Conservation (phyloP, 768 basidiomycete genomes). For the Chiua virens region DNA sequence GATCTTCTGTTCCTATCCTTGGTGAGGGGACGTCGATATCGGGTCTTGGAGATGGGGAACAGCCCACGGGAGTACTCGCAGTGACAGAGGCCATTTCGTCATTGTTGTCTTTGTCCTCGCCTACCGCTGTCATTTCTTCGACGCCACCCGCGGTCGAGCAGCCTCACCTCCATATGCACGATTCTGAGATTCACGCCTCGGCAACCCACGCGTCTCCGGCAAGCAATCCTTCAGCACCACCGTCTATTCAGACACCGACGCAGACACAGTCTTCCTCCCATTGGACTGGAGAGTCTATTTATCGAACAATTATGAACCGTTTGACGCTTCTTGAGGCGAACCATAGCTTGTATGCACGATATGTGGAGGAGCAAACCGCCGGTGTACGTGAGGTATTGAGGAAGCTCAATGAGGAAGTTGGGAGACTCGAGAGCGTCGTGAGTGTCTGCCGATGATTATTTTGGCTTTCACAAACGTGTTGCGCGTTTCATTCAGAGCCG, state of each 20-base stretch:
- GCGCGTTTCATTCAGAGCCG: constrained; percentile 46
- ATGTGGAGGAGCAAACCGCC: constrained; percentile 86
- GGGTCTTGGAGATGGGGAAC: not conserved
- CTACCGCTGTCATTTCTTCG: constrained; percentile 1
- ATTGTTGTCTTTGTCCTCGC: constrained; percentile 7
- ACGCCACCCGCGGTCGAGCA: not conserved
- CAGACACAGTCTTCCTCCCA: constrained; percentile 11
- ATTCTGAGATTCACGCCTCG: constrained; percentile 1
- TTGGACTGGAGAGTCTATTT: constrained; percentile 81
- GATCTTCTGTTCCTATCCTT: not conserved
- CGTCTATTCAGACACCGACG: not conserved
- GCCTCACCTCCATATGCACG: not conserved
- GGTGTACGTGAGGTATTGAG: constrained; percentile 73
- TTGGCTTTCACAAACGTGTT: not conserved
- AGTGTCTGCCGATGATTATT: constrained; percentile 27
- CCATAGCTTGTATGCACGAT: constrained; percentile 78
- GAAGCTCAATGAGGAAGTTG: constrained; percentile 75
- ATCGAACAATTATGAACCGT: constrained; percentile 94
- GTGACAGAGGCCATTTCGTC: constrained; percentile 27
- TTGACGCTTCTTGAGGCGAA: constrained; percentile 83
- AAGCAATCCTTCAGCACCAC: not conserved
- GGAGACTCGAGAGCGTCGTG: constrained; percentile 73
- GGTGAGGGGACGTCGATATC: not conserved
- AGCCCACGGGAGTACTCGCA: constrained; percentile 6
- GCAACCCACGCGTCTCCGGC: constrained; percentile 5